These are phyloP conservation scores for Solanum pinnatisectum DNA, from an alignment of 257 asterid species.

Conservation along the genomic window DNA sequence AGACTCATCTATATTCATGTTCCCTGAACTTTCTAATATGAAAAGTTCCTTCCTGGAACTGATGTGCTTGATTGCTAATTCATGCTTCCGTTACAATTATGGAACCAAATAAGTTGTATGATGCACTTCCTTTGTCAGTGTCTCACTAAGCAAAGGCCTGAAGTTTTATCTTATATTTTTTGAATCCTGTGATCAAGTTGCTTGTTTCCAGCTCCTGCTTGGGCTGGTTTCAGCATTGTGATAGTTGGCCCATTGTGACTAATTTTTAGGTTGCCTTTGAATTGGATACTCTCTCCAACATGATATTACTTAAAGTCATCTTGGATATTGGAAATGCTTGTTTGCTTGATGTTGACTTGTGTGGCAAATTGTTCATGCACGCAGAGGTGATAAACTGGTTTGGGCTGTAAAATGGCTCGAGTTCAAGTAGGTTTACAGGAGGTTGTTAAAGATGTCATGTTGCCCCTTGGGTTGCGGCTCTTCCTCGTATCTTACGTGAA, in stretches of 20 bases:
- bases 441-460: background rate
- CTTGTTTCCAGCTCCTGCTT: slow-evolving; percentile 51
- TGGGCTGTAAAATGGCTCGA: background rate
- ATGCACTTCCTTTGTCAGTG: background rate
- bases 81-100: background rate
- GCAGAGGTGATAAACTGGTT: background rate
- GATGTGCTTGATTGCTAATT: background rate
- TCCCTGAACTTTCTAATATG: background rate
- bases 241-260: background rate
- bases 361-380: background rate
- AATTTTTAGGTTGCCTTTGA: background rate
- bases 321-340: background rate
- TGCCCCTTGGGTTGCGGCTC: background rate
- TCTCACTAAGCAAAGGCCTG: background rate
- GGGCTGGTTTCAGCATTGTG: background rate
- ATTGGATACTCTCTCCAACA: background rate
- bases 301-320: background rate
- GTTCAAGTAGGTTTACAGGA: background rate
- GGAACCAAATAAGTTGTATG: background rate
- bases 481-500: background rate
- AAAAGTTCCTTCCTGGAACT: background rate
- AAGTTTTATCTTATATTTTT: background rate
- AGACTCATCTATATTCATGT: background rate
- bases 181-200: background rate
- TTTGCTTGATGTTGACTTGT: background rate